Conservation (phyloP, 176 grass and related monocot species). For the Eleusine indica region DNA sequence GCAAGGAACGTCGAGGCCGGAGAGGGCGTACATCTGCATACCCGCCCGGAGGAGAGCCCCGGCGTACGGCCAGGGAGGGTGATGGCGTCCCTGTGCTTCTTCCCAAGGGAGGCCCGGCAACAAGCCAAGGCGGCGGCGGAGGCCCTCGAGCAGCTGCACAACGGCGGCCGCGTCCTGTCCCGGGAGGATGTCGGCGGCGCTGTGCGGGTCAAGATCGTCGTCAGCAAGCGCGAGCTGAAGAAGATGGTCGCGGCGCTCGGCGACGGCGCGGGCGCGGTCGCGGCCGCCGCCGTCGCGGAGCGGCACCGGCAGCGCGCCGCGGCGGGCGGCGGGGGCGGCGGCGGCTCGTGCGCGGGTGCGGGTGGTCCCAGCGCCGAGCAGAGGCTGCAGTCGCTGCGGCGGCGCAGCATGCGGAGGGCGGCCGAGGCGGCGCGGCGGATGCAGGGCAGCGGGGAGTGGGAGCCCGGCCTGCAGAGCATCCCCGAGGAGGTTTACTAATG, state of each 20-base stretch:
- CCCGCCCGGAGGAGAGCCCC: conserved; percentile 9
- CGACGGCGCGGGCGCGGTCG: conserved; percentile 26
- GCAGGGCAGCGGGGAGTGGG: conserved; percentile 59
- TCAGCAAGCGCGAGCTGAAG: conserved; percentile 89
- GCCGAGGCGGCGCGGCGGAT: conserved; percentile 48
- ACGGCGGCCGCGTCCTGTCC: conserved; percentile 55
- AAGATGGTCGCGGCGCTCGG: conserved; percentile 72
- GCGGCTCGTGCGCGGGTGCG: conserved; percentile 13
- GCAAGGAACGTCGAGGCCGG: conserved; percentile 51
- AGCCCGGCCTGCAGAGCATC: conserved; percentile 85
- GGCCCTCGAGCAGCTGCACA: conserved; percentile 57
- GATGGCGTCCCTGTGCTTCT: conserved; percentile 61
- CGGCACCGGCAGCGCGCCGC: conserved; percentile 36
- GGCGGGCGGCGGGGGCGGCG: conserved; percentile 19
- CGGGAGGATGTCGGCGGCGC: conserved; percentile 68
- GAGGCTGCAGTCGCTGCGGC: conserved; percentile 79
- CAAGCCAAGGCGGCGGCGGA: conserved; percentile 37
- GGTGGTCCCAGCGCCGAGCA: conserved; percentile 48
- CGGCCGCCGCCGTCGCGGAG: conserved; percentile 18
- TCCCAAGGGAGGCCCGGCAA: conserved; percentile 46
- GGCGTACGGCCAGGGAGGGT: not conserved
- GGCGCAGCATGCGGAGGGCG: conserved; percentile 60
- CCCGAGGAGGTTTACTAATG: conserved; percentile 71
- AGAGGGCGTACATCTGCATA: not conserved
- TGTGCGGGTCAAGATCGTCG: conserved; percentile 83